phyloP scores from a whole-genome alignment of 805 yeast species.

The Barnettozyma wickerhamii region DNA sequence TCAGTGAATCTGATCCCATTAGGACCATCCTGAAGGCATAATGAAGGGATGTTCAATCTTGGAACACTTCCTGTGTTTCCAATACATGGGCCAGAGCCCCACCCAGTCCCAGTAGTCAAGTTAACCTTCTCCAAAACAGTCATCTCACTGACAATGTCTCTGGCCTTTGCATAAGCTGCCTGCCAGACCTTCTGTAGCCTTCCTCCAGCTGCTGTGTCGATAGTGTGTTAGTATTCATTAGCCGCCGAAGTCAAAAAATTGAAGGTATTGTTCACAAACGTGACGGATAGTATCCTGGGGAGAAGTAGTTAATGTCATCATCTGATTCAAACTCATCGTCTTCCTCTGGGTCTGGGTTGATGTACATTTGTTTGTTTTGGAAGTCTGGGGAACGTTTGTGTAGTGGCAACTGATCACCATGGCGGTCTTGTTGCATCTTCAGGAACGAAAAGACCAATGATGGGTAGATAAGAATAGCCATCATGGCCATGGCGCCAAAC shows the following conservation, averaged over 20 bases:
- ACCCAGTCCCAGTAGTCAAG: conserved; percentile 49
- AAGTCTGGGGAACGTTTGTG: conserved; percentile 12
- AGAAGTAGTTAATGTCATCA: conserved; percentile 19
- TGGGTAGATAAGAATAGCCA: background rate
- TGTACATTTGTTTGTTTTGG: conserved; percentile 20
- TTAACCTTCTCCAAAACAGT: conserved; percentile 56
- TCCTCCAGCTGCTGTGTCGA: conserved; percentile 36
- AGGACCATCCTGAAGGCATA: conserved; percentile 63
- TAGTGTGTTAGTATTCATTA: no score
- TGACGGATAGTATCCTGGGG: conserved; percentile 22
- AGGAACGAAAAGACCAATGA: background rate
- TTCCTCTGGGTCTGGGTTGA: conserved; percentile 18
- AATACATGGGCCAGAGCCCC: conserved; percentile 58
- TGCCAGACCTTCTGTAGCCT: conserved; percentile 50
- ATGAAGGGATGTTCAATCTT: conserved; percentile 46
- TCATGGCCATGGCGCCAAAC: background rate
- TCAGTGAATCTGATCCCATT: conserved; percentile 57
- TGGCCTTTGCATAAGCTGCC: conserved; percentile 51
- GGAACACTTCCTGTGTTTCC: conserved; percentile 60
- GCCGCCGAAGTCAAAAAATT: background rate
- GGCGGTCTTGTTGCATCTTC: background rate
- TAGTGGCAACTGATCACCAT: conserved; percentile 1
- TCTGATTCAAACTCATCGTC: conserved; percentile 10
- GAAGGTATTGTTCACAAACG: conserved; percentile 15
- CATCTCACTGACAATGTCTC: conserved; percentile 51